phyloP scores from a whole-genome alignment of 2,329 filamentous ascomycete species.

The Aspergillus tanneri region DNA sequence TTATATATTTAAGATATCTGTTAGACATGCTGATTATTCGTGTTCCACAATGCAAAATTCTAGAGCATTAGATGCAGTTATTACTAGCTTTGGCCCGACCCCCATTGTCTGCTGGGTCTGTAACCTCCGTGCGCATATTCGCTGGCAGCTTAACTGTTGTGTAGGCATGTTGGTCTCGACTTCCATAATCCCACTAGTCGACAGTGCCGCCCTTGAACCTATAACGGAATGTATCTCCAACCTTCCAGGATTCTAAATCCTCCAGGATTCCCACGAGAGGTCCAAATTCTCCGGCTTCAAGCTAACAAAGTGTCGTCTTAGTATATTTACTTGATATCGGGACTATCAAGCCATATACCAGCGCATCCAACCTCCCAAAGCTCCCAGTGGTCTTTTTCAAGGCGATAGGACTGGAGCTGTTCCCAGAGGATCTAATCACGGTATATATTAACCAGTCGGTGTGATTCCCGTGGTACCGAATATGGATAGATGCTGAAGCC shows the following conservation, averaged over 20 bases:
- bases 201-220: neutral
- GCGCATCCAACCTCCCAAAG: too few species aligned
- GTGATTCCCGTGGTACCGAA: neutral
- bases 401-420: too few species aligned
- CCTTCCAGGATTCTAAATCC: neutral
- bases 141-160: neutral
- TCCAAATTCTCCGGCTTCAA: neutral
- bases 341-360: too few species aligned
- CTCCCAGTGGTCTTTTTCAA: too few species aligned
- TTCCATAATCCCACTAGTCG: conserved; percentile 1
- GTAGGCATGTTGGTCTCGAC: neutral
- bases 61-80: conserved; percentile 1
- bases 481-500: neutral
- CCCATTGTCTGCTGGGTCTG: conserved; percentile 2
- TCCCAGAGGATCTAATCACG: too few species aligned
- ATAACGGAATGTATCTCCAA: neutral
- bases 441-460: too few species aligned
- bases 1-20: neutral
- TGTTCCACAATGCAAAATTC: neutral
- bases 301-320: too few species aligned
- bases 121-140: neutral
- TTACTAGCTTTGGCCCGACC: neutral
- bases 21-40: neutral
- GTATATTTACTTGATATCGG: too few species aligned
- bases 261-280: neutral